These are phyloP conservation scores for Exophiala oligosperma DNA, from an alignment of 2,329 filamentous ascomycete genomes.

Conservation along the genomic window DNA sequence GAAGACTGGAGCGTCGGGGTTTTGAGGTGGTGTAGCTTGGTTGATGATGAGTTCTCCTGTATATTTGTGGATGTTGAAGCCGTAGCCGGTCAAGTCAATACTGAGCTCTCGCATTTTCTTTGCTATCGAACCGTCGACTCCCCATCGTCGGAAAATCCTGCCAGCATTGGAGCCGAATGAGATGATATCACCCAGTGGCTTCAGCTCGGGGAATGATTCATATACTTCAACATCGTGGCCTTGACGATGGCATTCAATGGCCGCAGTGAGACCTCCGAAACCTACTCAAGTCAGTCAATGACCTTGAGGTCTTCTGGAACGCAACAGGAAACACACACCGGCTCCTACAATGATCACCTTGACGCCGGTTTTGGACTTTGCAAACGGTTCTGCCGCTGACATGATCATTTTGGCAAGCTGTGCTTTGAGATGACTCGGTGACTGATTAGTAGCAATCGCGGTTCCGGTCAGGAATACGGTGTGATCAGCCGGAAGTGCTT, in stretches of 20 bases:
- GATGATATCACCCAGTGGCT: constrained; percentile 62
- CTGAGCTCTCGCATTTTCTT: constrained; percentile 51
- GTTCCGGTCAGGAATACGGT: no score
- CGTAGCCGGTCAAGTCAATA: constrained; percentile 54
- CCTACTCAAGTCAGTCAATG: constrained; percentile 20
- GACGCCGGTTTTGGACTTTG: constrained; percentile 53
- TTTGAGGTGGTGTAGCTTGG: constrained; percentile 48
- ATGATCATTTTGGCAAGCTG: constrained; percentile 9
- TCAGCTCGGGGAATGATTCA: constrained; percentile 45
- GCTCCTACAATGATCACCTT: constrained; percentile 54
- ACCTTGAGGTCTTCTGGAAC: neutral
- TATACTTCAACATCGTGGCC: constrained; percentile 29
- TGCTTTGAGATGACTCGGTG: neutral
- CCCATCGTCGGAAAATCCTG: constrained; percentile 62
- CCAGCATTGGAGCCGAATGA: constrained; percentile 62
- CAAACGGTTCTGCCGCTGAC: constrained; percentile 9
- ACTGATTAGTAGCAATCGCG: neutral
- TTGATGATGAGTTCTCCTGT: constrained; percentile 62
- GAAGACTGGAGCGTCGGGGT: constrained; percentile 54
- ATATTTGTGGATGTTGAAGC: constrained; percentile 64
- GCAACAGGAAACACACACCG: constrained; percentile 19
- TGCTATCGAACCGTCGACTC: constrained; percentile 46
- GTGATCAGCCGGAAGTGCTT: neutral
- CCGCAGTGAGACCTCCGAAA: constrained; percentile 37
- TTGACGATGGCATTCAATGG: constrained; percentile 33